Base-by-base conservation (phyloP, 1,139 yeast species). In the Yamadazyma mexicana region DNA sequence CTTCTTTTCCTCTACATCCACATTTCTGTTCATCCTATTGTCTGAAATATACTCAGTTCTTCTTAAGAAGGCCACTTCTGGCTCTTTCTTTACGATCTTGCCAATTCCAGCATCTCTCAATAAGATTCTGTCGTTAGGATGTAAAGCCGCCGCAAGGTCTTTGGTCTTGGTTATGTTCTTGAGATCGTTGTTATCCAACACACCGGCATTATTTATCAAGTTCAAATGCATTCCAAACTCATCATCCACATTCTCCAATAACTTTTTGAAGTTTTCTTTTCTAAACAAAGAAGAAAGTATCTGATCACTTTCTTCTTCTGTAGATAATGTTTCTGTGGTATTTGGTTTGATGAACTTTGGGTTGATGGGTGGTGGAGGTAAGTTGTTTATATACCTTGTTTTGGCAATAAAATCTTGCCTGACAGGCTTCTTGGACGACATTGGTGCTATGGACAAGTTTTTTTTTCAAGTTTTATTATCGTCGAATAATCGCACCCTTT, bases 341-440 rank as follows among this genome's bases (percentile, higher is more conserved):
- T 73, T 59, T 49, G 78, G 75, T 42, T 82, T 77, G 42, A 92
- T 62, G 44, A 89, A 73, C 61, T 87, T 88, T 17, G 99, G 98
- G 39, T 95, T 89, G 47, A 94, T 75, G 17, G 94, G 87, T 9
- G 98, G 98, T 2, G 97, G 92, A 12, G 98, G 98, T 25, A 92
- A 70, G 54, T 81, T 87, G 59, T 92, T 92, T 45, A 81, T 80
- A 60, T 89, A 92, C 56, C 96, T 78, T 40, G 87, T 80, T 52
- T 87, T 84, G 40, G 95, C 94, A 43, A 92, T 83, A 58, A 85
- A 91, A 51, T 89, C 97, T 62, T 91, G 96, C 59, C 88, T 79
- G 48, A 64, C 61, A 9, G 75, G 72, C 48, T 69, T 70, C 43
- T 56, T 53, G 14, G 68, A 58, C n/a, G 66, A 59, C 64, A 61